Base-by-base conservation (phyloP, 2,329 filamentous ascomycete species). In the Scedosporium dehoogii region DNA sequence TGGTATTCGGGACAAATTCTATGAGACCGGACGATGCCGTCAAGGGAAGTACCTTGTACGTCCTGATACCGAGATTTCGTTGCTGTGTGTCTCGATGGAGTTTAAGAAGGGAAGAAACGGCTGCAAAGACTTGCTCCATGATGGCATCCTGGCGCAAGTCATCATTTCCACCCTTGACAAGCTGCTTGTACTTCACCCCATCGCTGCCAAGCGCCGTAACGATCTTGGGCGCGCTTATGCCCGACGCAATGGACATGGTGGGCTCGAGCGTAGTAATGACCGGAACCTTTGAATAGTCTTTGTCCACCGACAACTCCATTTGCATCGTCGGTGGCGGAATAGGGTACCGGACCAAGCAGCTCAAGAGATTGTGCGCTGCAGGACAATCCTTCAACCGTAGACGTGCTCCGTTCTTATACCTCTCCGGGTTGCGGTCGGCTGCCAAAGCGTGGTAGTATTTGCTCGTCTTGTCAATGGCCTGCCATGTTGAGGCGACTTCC, bases 61-160 rank as follows among this genome's bases (percentile, higher is more conserved):
- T 97, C 63, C 96, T 84, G 70, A 99, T 96, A 7, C 89, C 90
- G 10, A 99, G 80, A 66, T 90, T 90, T 5, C 94, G 88, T 70
- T 96, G 92, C 46, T 92, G 88, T 2, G 94, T 97, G 12, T 87
- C 84, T 62, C 91, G 87, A 73, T 97, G 92, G 58, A 90, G 87
- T 71, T 90, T 90, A 27, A 99, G 79, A 23, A 99, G 84, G 60
- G 90, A 90, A 63, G 92, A 97, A 23, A 97, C 94, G 74, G 96
- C 92, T 63, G 92, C 91, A 72, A 99, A 99, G 1, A 99, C 94
- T 75, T 99, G 94, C 74, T 99, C 96, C 96, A 99, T 99, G 79
- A 86, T 99, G 55, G 93, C 91, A 70, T 99, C 94, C 76, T 99
- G 94, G 7, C 96, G 89, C 12, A 99, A 82, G 71, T 99, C 93